These are phyloP conservation scores for Kentomonas sorsogonicus DNA, from an alignment of 208 protist genomes.

Conservation along the genomic window DNA sequence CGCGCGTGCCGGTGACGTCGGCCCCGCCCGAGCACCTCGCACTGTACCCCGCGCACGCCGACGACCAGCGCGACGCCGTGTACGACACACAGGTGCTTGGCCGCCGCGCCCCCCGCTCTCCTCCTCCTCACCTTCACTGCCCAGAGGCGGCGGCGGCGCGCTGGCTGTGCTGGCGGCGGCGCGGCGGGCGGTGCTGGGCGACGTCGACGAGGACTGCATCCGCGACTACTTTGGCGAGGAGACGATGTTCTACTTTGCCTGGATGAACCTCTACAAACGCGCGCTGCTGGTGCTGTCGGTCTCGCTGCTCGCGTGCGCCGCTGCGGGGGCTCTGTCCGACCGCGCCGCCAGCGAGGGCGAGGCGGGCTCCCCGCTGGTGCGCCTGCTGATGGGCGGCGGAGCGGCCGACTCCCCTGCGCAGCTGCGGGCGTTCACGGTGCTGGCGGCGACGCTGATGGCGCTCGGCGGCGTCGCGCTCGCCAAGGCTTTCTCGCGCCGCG, in stretches of 20 bases:
- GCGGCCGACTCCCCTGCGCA: background rate
- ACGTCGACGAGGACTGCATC: slow-evolving; percentile 19
- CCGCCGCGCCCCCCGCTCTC: background rate
- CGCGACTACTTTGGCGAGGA: slow-evolving; percentile 54
- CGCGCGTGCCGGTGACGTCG: too few relatives aligned
- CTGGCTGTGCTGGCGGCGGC: slow-evolving; percentile 11
- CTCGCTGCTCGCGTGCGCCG: slow-evolving; percentile 5
- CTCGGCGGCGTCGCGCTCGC: slow-evolving; percentile 56
- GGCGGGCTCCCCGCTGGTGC: slow-evolving; percentile 2
- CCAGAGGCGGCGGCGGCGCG: background rate
- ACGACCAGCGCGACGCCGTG: slow-evolving; percentile 24
- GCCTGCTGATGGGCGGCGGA: background rate
- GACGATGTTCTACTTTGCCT: slow-evolving; percentile 72
- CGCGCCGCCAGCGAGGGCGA: background rate
- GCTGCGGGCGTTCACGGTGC: slow-evolving; percentile 10
- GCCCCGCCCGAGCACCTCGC: slow-evolving; percentile 8
- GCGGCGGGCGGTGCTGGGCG: background rate
- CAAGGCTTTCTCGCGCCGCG: slow-evolving; percentile 58
- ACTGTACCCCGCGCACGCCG: slow-evolving; percentile 34
- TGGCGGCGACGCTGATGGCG: slow-evolving; percentile 28
- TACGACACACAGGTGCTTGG: slow-evolving; percentile 17
- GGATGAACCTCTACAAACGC: slow-evolving; percentile 66
- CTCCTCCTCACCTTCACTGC: background rate
- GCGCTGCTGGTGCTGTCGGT: slow-evolving; percentile 38
- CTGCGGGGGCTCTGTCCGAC: background rate